Base-by-base conservation (phyloP, 139 green algal genomes). In the Haematococcus sp. region DNA sequence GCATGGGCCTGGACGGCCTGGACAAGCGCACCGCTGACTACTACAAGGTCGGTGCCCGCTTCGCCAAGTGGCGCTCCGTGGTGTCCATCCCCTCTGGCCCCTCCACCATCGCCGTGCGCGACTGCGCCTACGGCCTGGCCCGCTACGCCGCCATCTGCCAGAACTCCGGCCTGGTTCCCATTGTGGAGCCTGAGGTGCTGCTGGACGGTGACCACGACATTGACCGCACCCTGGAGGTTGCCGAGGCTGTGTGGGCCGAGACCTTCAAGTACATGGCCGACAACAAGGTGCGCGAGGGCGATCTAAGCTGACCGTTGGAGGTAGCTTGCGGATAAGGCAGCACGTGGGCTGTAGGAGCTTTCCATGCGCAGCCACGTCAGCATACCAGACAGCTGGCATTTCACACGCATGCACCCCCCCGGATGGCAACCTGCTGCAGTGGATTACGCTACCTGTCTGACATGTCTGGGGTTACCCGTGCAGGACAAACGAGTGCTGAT, bases 141-240 rank as follows among this genome's bases (percentile, higher is more conserved):
- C 92, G 95, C 81, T 99, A 99, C 80, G 95, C 94, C 67, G 92
- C 93, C 63, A 97, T 99, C 73, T 89, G 88, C 58, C 95, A 98
- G 91, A 84, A 88, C 75, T 81, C 88, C 66, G 94, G 94, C 55
- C 91, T 98, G 63, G 94, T 98, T 51, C 95, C 95, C 79, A 99
- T 99, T 70, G 93, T 99, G 5, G 95, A 99, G 94, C 95, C 95
- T 44, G 95, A 99, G 90, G 93, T 99, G 63, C 90, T 98, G 73
- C 89, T 99, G 32, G 94, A 98, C 72, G 93, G 94, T 63, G 81
- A 85, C 22, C 90, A 96, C 67, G 76, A 83, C 80, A 91, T 93
- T 66, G 89, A 99, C 70, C 90, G 97, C 76, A 97, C 88, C 83
- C 78, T 95, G 63, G 81, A 94, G 86, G 93, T 97, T 3, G 88